Conservation (phyloP, 164 flowering plant genomes). For the Houttuynia cordata region DNA sequence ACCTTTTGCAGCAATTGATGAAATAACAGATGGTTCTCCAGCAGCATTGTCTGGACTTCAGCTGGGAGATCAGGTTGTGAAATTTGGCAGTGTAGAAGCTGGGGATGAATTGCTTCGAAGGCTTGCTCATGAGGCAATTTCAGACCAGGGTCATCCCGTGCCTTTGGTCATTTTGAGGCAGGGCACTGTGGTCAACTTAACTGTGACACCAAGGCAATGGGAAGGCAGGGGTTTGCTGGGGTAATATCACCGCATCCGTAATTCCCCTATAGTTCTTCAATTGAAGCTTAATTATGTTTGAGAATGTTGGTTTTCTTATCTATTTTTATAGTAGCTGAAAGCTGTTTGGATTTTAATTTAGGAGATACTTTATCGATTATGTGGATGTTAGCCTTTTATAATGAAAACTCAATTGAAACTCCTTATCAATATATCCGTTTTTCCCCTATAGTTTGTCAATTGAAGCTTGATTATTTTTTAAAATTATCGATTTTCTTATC, state of each 20-base stretch:
- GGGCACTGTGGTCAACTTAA: slow-evolving; percentile 43
- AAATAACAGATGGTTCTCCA: slow-evolving; percentile 80
- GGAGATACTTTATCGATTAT: too few species aligned
- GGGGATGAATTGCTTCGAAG: slow-evolving; percentile 57
- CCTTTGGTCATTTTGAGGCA: slow-evolving; percentile 56
- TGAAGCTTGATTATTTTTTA: too few species aligned
- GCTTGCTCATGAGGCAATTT: slow-evolving; percentile 69
- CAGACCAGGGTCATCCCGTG: slow-evolving; percentile 43
- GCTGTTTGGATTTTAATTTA: too few species aligned
- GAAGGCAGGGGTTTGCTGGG: slow-evolving; percentile 79
- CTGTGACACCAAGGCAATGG: slow-evolving; percentile 84
- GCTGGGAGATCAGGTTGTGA: slow-evolving; percentile 85
- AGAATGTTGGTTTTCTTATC: neutral
- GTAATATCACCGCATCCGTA: slow-evolving; percentile 27
- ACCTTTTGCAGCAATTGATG: slow-evolving; percentile 87
- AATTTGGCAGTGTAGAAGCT: slow-evolving; percentile 75
- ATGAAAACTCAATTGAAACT: too few species aligned
- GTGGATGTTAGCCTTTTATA: too few species aligned
- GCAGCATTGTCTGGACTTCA: slow-evolving; percentile 93
- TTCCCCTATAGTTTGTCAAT: too few species aligned
- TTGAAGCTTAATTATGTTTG: neutral
- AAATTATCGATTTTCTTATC: too few species aligned
- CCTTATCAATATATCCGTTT: too few species aligned
- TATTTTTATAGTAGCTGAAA: neutral
- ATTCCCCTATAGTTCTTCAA: neutral